Evolutionary conservation across 768 basidiomycete genomes (phyloP), one percentile per base, ranked within the genome.

Genomic region (Russula sp.): DNA sequence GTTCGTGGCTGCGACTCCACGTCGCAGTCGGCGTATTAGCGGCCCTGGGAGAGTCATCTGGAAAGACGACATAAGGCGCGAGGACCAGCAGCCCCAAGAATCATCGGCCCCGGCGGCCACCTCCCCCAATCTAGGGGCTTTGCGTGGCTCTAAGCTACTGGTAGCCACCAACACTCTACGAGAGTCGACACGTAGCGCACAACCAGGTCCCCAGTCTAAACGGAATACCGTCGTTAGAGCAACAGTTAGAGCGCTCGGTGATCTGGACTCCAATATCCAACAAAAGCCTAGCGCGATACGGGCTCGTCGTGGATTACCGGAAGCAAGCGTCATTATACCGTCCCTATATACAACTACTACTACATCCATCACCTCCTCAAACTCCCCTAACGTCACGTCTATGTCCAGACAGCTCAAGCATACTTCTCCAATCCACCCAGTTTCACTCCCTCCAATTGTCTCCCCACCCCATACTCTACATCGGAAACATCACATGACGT

Each of bases 401-500:
- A 13, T 31, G 40, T 32, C 48, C 3, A n/a, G 31, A 18, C n/a
- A 45, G n/a, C 9, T 39, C 55, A 52, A 20, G 2, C 48, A 42
- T 22, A 14, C 44, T 11, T 14, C 42, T 10, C 13, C 50, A 22
- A 58, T 6, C 8, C 63, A 59, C 18, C 42, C 63, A 1, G 3
- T 65, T 39, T 61, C 63, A 31, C 63, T 65, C 34, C 66, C 63
- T 2, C 58, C 66, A 18, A 55, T 66, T 13, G 16, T 65, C 34
- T 37, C 53, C n/a, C 32, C 55, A n/a, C 16, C 58, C n/a, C 66
- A n/a, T 14, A 57, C 66, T 27, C 22, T 66, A 8, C 66, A 55
- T 39, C 58, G 66, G 40, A 65, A 65, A 27, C 57, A 66, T 18
- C 66, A 59, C 18, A 60, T 65, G 66, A 56, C 63, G 2, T 56